Conservation (phyloP, 257 asterid genomes). For the Solanum stenotomum region DNA sequence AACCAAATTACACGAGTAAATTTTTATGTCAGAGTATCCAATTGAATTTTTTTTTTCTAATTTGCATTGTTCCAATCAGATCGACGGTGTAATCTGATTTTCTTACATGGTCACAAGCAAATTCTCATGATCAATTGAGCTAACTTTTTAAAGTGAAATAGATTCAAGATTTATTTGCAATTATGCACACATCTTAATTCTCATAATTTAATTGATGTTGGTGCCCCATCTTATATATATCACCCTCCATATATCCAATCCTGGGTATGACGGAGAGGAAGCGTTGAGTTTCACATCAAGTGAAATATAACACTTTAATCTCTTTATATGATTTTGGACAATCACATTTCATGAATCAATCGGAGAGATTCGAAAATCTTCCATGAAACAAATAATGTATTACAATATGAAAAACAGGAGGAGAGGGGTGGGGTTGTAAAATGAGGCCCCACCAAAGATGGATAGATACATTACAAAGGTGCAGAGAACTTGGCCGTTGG, state of each 20-base stretch:
- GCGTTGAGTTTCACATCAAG: no score
- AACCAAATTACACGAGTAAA: not conserved
- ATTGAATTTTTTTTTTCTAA: not conserved
- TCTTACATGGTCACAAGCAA: not conserved
- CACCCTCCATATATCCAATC: not conserved
- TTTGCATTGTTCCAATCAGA: not conserved
- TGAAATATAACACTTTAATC: not conserved
- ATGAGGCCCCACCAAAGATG: not conserved
- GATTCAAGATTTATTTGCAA: not conserved
- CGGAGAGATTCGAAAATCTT: not conserved
- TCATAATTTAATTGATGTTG: not conserved
- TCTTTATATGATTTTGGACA: not conserved
- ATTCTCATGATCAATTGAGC: not conserved
- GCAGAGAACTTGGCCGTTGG: conserved; percentile 3
- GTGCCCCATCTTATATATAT: not conserved
- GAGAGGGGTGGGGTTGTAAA: not conserved
- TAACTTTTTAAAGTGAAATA: not conserved
- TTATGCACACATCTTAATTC: not conserved
- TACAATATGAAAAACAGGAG: not conserved
- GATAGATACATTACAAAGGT: not conserved
- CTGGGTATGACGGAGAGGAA: not conserved
- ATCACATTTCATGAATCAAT: not conserved
- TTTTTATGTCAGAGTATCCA: not conserved
- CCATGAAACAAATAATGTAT: not conserved
- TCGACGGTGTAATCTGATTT: not conserved